phyloP scores from a whole-genome alignment of 441 rosid genomes.

The Omphalea diandra region DNA sequence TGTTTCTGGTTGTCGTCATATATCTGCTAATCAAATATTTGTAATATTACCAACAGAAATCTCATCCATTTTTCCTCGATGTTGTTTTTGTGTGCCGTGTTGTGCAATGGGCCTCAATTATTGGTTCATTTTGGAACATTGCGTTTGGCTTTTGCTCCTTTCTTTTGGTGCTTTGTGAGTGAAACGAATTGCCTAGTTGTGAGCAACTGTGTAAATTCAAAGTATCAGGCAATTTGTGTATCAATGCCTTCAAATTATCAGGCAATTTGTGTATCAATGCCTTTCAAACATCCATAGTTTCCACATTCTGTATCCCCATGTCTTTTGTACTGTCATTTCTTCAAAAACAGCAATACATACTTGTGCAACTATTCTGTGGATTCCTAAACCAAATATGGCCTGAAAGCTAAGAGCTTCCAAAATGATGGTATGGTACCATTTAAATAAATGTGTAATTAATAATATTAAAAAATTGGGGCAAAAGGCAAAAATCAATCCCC shows the following conservation, averaged over 20 bases:
- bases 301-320: neutral
- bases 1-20: slow-evolving; percentile 58
- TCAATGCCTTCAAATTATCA: neutral
- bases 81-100: slow-evolving; percentile 14
- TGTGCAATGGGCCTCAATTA: slow-evolving; percentile 22
- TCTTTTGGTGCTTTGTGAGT: slow-evolving; percentile 19
- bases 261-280: too few species aligned
- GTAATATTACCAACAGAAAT: slow-evolving; percentile 33
- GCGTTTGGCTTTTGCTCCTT: slow-evolving; percentile 18
- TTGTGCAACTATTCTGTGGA: too few species aligned
- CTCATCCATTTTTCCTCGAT: slow-evolving; percentile 6
- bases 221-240: slow-evolving; percentile 3
- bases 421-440: too few species aligned
- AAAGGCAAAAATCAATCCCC: too few species aligned
- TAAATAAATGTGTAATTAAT: too few species aligned
- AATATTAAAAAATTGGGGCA: too few species aligned
- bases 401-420: too few species aligned
- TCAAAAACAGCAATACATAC: neutral
- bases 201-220: slow-evolving; percentile 19
- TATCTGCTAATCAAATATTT: slow-evolving; percentile 68
- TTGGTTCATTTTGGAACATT: slow-evolving; percentile 23
- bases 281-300: too few species aligned
- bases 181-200: slow-evolving; percentile 19
- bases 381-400: too few species aligned
- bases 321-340: neutral